Base-by-base conservation (phyloP, 2,329 filamentous ascomycete species). In the Pseudonectria foliicola region DNA sequence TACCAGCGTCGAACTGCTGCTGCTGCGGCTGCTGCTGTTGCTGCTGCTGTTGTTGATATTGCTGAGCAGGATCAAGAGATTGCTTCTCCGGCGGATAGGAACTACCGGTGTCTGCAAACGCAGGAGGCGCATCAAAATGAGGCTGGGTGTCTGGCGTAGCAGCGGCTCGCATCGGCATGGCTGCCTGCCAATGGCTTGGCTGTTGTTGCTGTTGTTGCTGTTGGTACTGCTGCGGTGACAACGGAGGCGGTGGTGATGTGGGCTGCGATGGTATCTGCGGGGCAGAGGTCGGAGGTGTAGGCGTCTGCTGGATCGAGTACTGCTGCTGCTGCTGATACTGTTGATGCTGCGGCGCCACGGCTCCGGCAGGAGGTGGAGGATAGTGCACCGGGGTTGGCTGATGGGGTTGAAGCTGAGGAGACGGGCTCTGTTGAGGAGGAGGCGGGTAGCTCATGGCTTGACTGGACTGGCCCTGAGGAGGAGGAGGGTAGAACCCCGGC, bases 401-500 rank as follows among this genome's bases (percentile, higher is more conserved):
- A 14, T 45, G 45, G 25, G 46, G 53, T 21, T 49, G 50, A 39
- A 46, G 46, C 21, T 54, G 53, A 23, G 59, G 56, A 13, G 58
- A 53, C 2, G 56, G 53, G 14, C 53, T 50, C 5, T 59, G 47
- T 40, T 57, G 50, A 31, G 51, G 49, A 18, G 59, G 54, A 13
- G 50, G 48, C 32, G 59, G 49, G 33, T 62, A 57, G 45, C 35
- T 45, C 33, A 41, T 33, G 18, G 52, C 43, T 10, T 57, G 56
- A 4, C 52, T 53, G 10, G 56, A 46, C 29, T 57, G 50, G 35
- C 51, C 49, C 12, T 57, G 53, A 12, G 64, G 61, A 10, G 65
- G 64, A 34, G 66, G 60, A 32, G 66, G 59, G 31, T 68, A 70
- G 53, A 67, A 70, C 29, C 66, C 63, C 3, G 68, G 67, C 31